A percentile compares a stretch with the other conserved stretches of the same genome.
Conservation (phyloP, 257 asterid genomes). For the Plantago major region DNA sequence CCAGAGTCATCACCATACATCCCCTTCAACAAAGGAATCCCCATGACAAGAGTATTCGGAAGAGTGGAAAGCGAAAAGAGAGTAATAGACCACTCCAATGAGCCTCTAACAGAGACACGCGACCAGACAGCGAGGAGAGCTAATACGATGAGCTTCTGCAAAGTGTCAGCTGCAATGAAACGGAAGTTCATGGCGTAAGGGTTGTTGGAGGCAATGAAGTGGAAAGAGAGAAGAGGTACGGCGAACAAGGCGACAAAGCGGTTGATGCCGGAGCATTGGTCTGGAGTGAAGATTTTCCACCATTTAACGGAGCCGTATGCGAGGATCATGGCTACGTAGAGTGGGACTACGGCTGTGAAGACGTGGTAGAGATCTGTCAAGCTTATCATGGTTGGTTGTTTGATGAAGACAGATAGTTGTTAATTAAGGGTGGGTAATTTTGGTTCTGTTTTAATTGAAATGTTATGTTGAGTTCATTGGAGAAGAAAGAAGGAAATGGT, state of each 20-base stretch:
- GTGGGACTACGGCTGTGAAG: constrained; percentile 68
- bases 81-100: constrained; percentile 67
- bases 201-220: constrained; percentile 69
- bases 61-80: constrained; percentile 62
- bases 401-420: no score
- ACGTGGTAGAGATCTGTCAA: constrained; percentile 55
- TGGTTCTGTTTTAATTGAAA: no score
- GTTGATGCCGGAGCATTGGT: constrained; percentile 78
- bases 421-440: no score
- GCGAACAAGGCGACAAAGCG: constrained; percentile 71
- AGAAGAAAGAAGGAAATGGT: constrained; percentile 11
- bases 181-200: constrained; percentile 62
- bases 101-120: constrained; percentile 38
- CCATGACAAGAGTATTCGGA: constrained; percentile 71
- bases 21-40: constrained; percentile 54
- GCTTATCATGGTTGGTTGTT: constrained; percentile 44
- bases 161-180: constrained; percentile 74
- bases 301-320: constrained; percentile 73
- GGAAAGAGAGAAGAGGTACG: constrained; percentile 64
- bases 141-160: constrained; percentile 56
- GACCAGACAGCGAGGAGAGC: constrained; percentile 53
- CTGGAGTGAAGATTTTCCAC: constrained; percentile 73
- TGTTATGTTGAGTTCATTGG: no score
- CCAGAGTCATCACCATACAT: constrained; percentile 62
- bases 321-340: constrained; percentile 64